Evolutionary conservation across 441 rosid genomes (phyloP), one percentile per base, ranked within the genome.

Genomic region (Brassica hybrid): DNA sequence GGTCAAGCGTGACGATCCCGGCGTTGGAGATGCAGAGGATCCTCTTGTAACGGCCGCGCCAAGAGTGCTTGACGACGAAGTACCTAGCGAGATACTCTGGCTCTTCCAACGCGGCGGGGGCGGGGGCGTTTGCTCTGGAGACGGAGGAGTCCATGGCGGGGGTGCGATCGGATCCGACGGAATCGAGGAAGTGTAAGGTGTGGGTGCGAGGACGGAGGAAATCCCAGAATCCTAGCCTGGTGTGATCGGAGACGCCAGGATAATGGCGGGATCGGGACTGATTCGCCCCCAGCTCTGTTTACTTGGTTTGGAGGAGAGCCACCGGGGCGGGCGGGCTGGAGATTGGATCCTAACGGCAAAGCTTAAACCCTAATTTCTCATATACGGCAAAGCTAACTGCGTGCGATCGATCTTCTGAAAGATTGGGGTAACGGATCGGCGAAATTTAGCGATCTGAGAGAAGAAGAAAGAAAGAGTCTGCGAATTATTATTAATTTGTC

Each of bases 1-100:
- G 98, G 65, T 97, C 99, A 14, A 97, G 87, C 17, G 99, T 97
- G 73, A 91, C 76, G 65, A 97, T 89, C 1, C 94, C 85, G 4
- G 58, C 87, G 70, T 67, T 77, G 0, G 97, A 89, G 10, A 97
- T 87, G 69, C 99, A 97, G 63, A 97, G 88, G 69, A 97, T 88
- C 80, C 99, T 88, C 83, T 91, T 97, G 81, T 97, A 97, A 48
- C 98, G 91, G 41, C 99, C 99, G 3, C 99, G 95, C 98, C 99
- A 97, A 0, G 98, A 97, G 84, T 97, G 99, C 30, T 97, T 97
- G 72, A 94, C 81, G 19, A 94, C 97, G 64, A 90, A 16, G 84
- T 91, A 94, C 57, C 99, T 91, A 61, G 97, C 92, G 1, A 97
- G 88, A 79, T 94, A 97, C 90, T 97, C 99, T 0, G 92, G 97